Base-by-base conservation (phyloP, 352 stramenopile species). In the Globisporangium rhizosaccharum region DNA sequence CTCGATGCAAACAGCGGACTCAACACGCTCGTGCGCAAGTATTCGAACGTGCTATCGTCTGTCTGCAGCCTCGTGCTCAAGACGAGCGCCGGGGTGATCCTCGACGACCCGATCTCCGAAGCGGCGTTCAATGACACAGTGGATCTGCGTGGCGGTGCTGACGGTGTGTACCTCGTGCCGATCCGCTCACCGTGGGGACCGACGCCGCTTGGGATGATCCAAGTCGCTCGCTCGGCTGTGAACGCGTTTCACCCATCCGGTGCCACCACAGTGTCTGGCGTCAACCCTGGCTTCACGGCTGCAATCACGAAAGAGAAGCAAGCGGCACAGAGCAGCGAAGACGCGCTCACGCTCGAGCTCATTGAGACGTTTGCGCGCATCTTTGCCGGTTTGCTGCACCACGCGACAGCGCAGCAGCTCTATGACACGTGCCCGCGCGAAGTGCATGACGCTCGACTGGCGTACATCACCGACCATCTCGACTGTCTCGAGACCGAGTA, bases 41-140 rank as follows among this genome's bases (percentile, higher is more conserved):
- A 92, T 46, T 78, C 80, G 15, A 83, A 72, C 28, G 70, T 75
- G 5, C 53, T 77, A 28, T 85, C 82, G n/a, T 84, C 76, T 14
- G 62, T 92, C 12, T 92, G 82, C 41, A 63, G 59, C 2, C 55
- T 81, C 7, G 57, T 79, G 3, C 37, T 90, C 15, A 51, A 61
- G 26, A 14, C 42, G 2, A 39, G 25, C 18, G 28, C 60, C 0
- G 67, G 68, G 1, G 36, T 67, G 12, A 77, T 83, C 3, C 47
- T 84, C 3, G 39, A 70, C 0, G 71, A 88, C 30, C 78, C 80
- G 3, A 65, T 71, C 10, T 71, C 72, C 0, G 68, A 90, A 52
- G 63, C 78, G 23, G 71, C 59, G 3, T 92, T 84, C 63, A 92
- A 92, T 41, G 79, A 89, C 51, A 88, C 77, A 0, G 77, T 88